phyloP scores from a whole-genome alignment of 2,329 filamentous ascomycete species.

The Ambrosiella beaveri region DNA sequence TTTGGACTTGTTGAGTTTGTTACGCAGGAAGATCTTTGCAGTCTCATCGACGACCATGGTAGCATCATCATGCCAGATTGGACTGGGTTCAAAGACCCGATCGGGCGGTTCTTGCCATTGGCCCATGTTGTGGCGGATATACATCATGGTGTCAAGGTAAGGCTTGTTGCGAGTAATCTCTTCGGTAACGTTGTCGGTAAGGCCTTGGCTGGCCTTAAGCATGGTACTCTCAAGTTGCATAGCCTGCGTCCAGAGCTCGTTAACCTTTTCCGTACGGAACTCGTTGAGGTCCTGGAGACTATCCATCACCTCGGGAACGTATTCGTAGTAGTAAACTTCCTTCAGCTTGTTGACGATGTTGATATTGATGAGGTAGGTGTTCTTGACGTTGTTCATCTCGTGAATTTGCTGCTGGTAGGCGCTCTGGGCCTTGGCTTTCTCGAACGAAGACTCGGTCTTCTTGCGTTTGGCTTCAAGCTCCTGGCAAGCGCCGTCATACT shows the following conservation, averaged over 20 bases:
- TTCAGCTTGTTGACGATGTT: constrained; percentile 97
- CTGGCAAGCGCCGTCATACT: constrained; percentile 84
- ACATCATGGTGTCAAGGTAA: constrained; percentile 92
- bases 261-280: constrained; percentile 68
- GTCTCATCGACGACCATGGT: constrained; percentile 70
- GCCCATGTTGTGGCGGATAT: constrained; percentile 76
- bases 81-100: constrained; percentile 80
- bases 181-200: constrained; percentile 53
- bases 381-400: constrained; percentile 97
- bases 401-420: constrained; percentile 81
- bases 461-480: constrained; percentile 89
- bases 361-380: constrained; percentile 91
- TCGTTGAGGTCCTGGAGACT: constrained; percentile 88
- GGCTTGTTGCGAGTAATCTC: constrained; percentile 84
- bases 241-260: constrained; percentile 69
- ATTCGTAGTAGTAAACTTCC: constrained; percentile 93
- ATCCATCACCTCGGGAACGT: constrained; percentile 83
- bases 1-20: constrained; percentile 84
- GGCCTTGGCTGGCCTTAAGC: constrained; percentile 53
- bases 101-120: constrained; percentile 70
- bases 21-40: constrained; percentile 79
- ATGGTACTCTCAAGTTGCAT: constrained; percentile 66
- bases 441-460: constrained; percentile 86
- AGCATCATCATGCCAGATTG: constrained; percentile 91
- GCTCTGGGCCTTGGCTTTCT: constrained; percentile 80